Evolutionary conservation across 352 stramenopile genomes (phyloP).

Genomic region (Aphanomyces euteiches): DNA sequence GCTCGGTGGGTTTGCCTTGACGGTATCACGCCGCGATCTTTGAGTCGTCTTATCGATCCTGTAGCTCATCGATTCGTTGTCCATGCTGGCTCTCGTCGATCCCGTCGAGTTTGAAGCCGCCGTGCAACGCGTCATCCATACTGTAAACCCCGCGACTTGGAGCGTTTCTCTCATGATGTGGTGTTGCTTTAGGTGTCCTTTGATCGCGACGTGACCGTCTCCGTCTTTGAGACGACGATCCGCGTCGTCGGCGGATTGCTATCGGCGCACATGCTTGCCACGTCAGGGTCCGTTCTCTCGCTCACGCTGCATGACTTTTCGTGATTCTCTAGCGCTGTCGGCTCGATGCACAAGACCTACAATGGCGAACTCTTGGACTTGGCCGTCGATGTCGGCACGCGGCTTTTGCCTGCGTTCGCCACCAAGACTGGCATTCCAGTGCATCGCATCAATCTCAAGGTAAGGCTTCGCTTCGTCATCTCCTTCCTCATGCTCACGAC

Average conservation of each 20-base stretch:
- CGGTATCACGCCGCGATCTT: conserved; percentile 31
- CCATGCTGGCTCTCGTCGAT: conserved; percentile 85
- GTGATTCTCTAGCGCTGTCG: conserved; percentile 11
- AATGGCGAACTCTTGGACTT: conserved; percentile 91
- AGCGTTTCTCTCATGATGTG: neutral
- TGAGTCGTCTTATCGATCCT: conserved; percentile 21
- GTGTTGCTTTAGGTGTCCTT: conserved; percentile 49
- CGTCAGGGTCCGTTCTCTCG: conserved; percentile 48
- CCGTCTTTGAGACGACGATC: conserved; percentile 92
- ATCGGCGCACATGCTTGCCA: conserved; percentile 85
- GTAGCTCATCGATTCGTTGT: conserved; percentile 82
- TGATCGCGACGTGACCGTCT: conserved; percentile 86
- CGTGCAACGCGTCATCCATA: conserved; percentile 54
- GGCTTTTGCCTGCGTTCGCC: conserved; percentile 96
- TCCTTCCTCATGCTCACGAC: neutral
- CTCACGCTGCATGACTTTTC: conserved; percentile 42
- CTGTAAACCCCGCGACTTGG: conserved; percentile 1
- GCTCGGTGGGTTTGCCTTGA: conserved; percentile 76
- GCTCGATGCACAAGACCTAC: conserved; percentile 59
- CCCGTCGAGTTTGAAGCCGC: conserved; percentile 67
- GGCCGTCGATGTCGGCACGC: conserved; percentile 91
- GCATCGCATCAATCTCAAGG: conserved; percentile 93
- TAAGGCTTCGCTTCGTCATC: conserved; percentile 40
- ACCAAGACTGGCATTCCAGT: conserved; percentile 94
- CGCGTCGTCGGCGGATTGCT: conserved; percentile 88